These are phyloP conservation scores for Rhynchosporium secalis DNA, from an alignment of 2,329 filamentous ascomycete genomes.

Conservation along the genomic window DNA sequence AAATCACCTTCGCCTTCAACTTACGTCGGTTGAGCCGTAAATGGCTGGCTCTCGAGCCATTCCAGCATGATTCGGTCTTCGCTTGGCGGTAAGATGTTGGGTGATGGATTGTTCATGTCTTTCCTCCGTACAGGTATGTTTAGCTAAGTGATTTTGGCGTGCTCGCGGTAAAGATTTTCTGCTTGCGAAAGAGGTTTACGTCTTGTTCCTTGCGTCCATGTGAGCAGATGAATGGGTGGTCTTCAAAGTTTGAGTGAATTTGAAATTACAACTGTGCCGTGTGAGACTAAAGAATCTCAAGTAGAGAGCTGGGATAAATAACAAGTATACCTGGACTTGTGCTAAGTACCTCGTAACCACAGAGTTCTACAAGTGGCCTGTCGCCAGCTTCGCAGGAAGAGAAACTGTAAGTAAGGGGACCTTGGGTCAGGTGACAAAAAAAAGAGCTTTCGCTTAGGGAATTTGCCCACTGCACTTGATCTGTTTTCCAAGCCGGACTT, in stretches of 20 bases:
- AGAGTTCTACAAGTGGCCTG: too few relatives aligned
- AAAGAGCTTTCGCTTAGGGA: slow-evolving; percentile 9
- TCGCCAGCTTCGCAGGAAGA: not conserved
- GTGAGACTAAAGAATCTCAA: not conserved
- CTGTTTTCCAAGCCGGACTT: not conserved
- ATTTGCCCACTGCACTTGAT: not conserved
- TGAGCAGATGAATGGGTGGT: not conserved
- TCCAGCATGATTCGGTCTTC: slow-evolving; percentile 36
- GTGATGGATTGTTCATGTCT: not conserved
- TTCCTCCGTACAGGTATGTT: slow-evolving; percentile 2
- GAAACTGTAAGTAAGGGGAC: not conserved
- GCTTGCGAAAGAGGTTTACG: not conserved
- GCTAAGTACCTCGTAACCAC: not conserved
- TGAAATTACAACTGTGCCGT: not conserved
- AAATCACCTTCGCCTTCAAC: slow-evolving; percentile 30
- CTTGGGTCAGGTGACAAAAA: slow-evolving; percentile 7
- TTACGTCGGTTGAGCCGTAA: slow-evolving; percentile 43
- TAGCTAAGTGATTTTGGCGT: too few relatives aligned
- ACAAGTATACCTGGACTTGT: not conserved
- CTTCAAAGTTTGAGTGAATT: not conserved
- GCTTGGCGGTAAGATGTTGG: slow-evolving; percentile 16
- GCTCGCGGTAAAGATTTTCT: not conserved
- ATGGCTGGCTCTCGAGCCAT: slow-evolving; percentile 48
- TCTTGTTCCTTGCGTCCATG: not conserved
- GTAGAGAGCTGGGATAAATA: not conserved